Evolutionary conservation across 352 stramenopile genomes (phyloP).

Genomic region (Phytophthora colocasiae): DNA sequence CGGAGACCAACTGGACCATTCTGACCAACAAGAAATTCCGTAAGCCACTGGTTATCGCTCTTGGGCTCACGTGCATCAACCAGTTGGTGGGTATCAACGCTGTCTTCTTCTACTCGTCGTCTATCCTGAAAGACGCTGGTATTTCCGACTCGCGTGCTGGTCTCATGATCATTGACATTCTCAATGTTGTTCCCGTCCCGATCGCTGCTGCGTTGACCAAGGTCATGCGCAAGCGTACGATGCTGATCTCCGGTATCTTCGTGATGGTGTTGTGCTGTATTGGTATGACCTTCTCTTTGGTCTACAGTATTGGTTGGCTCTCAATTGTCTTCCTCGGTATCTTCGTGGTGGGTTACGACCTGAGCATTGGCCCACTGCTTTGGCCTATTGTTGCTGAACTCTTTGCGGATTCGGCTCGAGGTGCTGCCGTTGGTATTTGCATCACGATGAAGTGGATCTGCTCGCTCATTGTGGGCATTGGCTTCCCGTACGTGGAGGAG

Average conservation of each 20-base stretch:
- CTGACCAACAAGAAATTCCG: conserved; percentile 36
- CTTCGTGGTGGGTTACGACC: conserved; percentile 53
- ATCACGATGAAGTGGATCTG: conserved; percentile 62
- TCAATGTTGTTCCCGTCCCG: conserved; percentile 56
- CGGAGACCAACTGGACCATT: conserved; percentile 31
- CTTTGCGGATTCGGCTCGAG: conserved; percentile 60
- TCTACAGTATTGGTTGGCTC: conserved; percentile 38
- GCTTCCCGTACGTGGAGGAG: conserved; percentile 62
- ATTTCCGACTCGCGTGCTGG: conserved; percentile 55
- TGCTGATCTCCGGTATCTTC: conserved; percentile 47
- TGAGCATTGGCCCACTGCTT: conserved; percentile 67
- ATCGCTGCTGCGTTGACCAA: conserved; percentile 34
- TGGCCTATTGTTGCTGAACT: conserved; percentile 60
- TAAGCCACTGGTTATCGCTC: conserved; percentile 48
- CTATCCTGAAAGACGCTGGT: conserved; percentile 58
- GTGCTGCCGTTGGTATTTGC: conserved; percentile 44
- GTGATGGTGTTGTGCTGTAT: conserved; percentile 50
- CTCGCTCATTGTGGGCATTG: conserved; percentile 55
- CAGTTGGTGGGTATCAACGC: conserved; percentile 73
- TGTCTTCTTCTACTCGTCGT: conserved; percentile 74
- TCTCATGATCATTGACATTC: conserved; percentile 60
- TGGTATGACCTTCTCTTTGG: conserved; percentile 53
- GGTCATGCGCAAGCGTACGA: conserved; percentile 47
- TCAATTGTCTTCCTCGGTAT: conserved; percentile 54
- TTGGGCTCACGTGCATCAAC: conserved; percentile 52